These are phyloP conservation scores for Neonectria coccinea DNA, from an alignment of 2,329 filamentous ascomycete genomes.

Conservation along the genomic window DNA sequence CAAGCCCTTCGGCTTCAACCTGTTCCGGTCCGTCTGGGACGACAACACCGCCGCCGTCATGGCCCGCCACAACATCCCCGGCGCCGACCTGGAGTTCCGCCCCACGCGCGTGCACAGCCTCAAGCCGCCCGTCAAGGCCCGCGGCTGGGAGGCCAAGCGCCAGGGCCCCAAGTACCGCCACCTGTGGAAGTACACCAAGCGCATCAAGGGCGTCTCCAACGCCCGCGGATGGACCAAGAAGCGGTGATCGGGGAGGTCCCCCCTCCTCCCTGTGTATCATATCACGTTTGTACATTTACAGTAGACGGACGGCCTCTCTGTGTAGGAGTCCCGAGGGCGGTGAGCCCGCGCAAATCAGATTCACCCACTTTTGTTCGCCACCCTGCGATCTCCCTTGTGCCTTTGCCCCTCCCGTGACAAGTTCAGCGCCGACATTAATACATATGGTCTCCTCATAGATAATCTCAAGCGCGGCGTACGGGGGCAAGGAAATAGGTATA, in stretches of 20 bases:
- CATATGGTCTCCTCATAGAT: background rate
- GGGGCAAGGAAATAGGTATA: background rate
- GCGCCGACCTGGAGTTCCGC: conserved; percentile 86
- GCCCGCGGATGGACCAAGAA: conserved; percentile 57
- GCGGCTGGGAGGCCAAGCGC: conserved; percentile 75
- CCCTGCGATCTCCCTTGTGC: background rate
- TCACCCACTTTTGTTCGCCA: conserved; percentile 9
- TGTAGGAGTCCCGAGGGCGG: conserved; percentile 36
- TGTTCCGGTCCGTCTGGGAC: conserved; percentile 94
- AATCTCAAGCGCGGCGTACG: background rate
- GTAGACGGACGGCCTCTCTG: conserved; percentile 39
- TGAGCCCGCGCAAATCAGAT: conserved; percentile 13
- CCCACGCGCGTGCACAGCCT: conserved; percentile 78
- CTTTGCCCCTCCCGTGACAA: background rate
- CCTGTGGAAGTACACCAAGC: conserved; percentile 74
- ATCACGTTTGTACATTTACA: conserved; percentile 42
- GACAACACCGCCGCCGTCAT: conserved; percentile 89
- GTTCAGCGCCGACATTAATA: background rate
- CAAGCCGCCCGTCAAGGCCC: conserved; percentile 70
- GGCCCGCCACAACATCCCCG: conserved; percentile 79
- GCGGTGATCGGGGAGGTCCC: conserved; percentile 40
- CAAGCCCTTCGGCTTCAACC: conserved; percentile 80
- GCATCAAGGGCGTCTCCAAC: conserved; percentile 62
- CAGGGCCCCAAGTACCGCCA: conserved; percentile 73
- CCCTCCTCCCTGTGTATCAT: conserved; percentile 33